A percentile compares a stretch with the other conserved stretches of the same genome.
These are phyloP conservation scores for Elsinoe perseae DNA, from an alignment of 2,329 filamentous ascomycete species.

Conservation along the genomic window DNA sequence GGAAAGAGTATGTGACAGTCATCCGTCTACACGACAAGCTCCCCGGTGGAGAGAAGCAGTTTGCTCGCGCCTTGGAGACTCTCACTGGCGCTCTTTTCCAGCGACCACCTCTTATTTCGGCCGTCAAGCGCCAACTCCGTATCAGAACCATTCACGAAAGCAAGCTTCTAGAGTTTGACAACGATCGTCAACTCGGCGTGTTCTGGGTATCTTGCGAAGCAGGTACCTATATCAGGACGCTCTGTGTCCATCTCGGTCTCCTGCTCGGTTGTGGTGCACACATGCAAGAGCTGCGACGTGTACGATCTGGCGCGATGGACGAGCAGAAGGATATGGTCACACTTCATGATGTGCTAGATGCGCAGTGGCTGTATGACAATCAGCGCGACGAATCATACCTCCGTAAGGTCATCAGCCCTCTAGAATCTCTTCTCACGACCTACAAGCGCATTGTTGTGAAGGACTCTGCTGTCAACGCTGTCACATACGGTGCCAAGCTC, in stretches of 20 bases:
- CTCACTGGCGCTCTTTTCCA: slow-evolving; percentile 96
- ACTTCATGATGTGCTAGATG: slow-evolving; percentile 89
- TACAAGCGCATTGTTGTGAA: slow-evolving; percentile 99
- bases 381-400: slow-evolving; percentile 89
- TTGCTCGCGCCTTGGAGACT: slow-evolving; percentile 87
- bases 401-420: slow-evolving; percentile 79
- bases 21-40: slow-evolving; percentile 93
- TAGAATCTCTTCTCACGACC: slow-evolving; percentile 82
- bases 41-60: slow-evolving; percentile 84
- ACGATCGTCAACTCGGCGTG: slow-evolving; percentile 91
- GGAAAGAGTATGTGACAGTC: slow-evolving; percentile 98
- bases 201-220: slow-evolving; percentile 99
- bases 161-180: slow-evolving; percentile 94
- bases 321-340: slow-evolving; percentile 85
- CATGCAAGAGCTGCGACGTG: slow-evolving; percentile 96
- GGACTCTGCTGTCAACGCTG: slow-evolving; percentile 90
- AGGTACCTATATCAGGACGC: slow-evolving; percentile 95
- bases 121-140: slow-evolving; percentile 96
- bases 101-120: slow-evolving; percentile 91
- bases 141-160: slow-evolving; percentile 97
- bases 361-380: slow-evolving; percentile 94
- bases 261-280: slow-evolving; percentile 78
- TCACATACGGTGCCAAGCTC: slow-evolving; percentile 97
- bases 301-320: slow-evolving; percentile 89
- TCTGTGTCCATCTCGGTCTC: slow-evolving; percentile 86